These are phyloP conservation scores for Laguncularia racemosa DNA, from an alignment of 345 rosid genomes.

Conservation along the genomic window DNA sequence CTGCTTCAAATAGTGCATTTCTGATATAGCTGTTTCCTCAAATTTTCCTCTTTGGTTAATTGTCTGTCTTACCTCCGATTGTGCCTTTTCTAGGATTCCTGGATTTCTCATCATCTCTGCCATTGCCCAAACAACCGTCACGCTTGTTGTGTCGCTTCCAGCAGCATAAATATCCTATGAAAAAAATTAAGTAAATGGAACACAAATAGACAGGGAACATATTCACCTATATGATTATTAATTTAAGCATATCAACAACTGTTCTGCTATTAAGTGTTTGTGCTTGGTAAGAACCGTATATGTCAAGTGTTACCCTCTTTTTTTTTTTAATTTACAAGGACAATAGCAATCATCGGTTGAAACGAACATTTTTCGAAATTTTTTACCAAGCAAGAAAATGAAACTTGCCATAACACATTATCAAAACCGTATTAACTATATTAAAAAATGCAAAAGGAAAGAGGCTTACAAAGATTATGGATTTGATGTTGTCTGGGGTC, in stretches of 20 bases:
- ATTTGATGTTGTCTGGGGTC: conserved; percentile 20
- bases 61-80: conserved; percentile 19
- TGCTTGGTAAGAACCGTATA: too few species aligned
- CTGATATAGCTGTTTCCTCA: conserved; percentile 1
- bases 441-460: neutral
- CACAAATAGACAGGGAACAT: too few species aligned
- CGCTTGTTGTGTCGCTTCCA: conserved; percentile 17
- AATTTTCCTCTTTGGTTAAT: conserved; percentile 8
- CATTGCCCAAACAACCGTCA: conserved; percentile 16
- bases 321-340: too few species aligned
- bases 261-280: too few species aligned
- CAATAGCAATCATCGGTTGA: too few species aligned
- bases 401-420: too few species aligned
- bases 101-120: conserved; percentile 22
- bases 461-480: conserved; percentile 20
- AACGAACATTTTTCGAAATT: too few species aligned
- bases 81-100: conserved; percentile 15
- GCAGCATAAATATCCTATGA: conserved; percentile 17
- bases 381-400: neutral
- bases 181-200: neutral
- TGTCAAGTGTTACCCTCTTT: too few species aligned
- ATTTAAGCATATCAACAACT: too few species aligned
- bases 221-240: too few species aligned
- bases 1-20: conserved; percentile 8
- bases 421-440: too few species aligned